Percentiles rank a stretch among this genome's conserved stretches.
phyloP scores from a whole-genome alignment of 306 rosid species.

The Cicer arietinum region DNA sequence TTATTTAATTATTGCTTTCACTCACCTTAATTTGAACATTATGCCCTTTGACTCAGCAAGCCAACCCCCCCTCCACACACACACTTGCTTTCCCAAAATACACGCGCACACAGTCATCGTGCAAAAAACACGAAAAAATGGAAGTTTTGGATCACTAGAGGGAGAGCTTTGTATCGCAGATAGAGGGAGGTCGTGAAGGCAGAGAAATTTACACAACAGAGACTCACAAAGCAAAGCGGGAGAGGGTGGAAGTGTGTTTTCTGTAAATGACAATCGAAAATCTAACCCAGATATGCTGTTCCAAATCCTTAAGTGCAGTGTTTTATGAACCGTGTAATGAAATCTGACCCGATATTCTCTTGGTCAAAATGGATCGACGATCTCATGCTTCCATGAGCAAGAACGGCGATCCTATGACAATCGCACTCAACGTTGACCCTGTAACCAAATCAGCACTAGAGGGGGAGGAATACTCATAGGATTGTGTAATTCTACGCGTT shows the following conservation, averaged over 20 bases:
- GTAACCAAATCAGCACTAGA: background rate
- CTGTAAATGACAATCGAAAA: background rate
- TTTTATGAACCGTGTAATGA: background rate
- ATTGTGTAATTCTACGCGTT: background rate
- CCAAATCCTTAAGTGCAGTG: background rate
- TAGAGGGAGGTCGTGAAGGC: background rate
- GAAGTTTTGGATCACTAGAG: background rate
- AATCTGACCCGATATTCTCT: background rate
- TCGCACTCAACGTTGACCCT: background rate
- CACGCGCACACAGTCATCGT: background rate
- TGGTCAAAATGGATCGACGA: background rate
- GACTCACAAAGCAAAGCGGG: background rate
- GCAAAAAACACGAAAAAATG: background rate
- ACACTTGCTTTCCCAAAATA: background rate
- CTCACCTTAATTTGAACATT: background rate
- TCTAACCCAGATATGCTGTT: background rate
- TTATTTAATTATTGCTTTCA: slow-evolving; percentile 1
- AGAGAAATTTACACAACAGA: background rate
- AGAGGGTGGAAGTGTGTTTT: background rate
- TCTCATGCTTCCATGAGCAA: background rate
- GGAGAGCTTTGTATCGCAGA: background rate
- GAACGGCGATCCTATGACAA: background rate
- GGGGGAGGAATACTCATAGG: background rate
- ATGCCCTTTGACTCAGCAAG: background rate
- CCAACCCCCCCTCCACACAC: background rate